Percentiles rank a stretch among this genome's conserved stretches.
Evolutionary conservation across 2,329 filamentous ascomycete species (phyloP).

Genomic region (Tolypocladium cylindrosporum): DNA sequence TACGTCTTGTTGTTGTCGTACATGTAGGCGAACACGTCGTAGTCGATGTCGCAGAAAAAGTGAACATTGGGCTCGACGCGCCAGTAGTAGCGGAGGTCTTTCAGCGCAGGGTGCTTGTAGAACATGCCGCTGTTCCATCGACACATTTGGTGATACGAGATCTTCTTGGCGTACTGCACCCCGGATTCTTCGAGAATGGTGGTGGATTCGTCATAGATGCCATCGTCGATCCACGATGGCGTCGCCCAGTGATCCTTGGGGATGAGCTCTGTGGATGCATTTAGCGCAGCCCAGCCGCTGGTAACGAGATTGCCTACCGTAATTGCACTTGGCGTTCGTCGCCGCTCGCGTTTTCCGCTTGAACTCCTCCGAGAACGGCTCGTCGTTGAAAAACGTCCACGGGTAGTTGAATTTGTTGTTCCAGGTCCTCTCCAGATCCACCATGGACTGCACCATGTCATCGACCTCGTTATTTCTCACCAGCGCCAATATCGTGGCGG

Average conservation of each 20-base stretch:
- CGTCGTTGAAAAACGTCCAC: slow-evolving; percentile 98
- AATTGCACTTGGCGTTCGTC: slow-evolving; percentile 81
- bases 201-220: slow-evolving; percentile 77
- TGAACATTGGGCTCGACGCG: slow-evolving; percentile 96
- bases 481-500: slow-evolving; percentile 83
- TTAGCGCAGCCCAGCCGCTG: not conserved
- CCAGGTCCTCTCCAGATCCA: slow-evolving; percentile 87
- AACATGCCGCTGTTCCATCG: slow-evolving; percentile 98
- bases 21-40: slow-evolving; percentile 98
- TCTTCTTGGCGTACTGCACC: slow-evolving; percentile 81
- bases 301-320: slow-evolving; percentile 46
- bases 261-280: slow-evolving; percentile 55
- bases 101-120: slow-evolving; percentile 87
- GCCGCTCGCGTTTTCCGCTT: slow-evolving; percentile 68
- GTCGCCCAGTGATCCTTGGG: slow-evolving; percentile 93
- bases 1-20: slow-evolving; percentile 97
- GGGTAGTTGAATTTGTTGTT: slow-evolving; percentile 99
- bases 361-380: slow-evolving; percentile 88
- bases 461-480: slow-evolving; percentile 86
- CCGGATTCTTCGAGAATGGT: slow-evolving; percentile 72
- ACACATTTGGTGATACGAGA: slow-evolving; percentile 98
- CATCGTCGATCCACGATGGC: slow-evolving; percentile 83
- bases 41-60: slow-evolving; percentile 98
- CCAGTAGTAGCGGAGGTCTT: slow-evolving; percentile 87
- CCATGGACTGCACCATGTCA: slow-evolving; percentile 80